Evolutionary conservation across 805 yeast genomes (phyloP).

Genomic region (Yarrowia phangngaensis): DNA sequence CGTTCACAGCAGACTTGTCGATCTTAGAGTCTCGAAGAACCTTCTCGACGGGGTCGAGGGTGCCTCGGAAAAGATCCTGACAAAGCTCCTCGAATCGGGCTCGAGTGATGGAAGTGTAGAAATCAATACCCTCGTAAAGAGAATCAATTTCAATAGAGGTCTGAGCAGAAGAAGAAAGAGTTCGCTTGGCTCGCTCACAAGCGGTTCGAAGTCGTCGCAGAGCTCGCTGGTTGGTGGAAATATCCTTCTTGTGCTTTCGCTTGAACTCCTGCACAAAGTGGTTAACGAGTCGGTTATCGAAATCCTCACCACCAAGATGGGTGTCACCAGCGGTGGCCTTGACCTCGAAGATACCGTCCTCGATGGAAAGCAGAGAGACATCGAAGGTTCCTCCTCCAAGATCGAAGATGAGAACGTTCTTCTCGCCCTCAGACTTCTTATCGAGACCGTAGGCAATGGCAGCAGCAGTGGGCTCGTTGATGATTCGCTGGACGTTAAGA

Average conservation of each 20-base stretch:
- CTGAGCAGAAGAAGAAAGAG: constrained; percentile 92
- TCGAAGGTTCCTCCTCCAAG: constrained; percentile 99
- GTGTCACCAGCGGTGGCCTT: constrained; percentile 92
- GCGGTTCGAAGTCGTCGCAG: constrained; percentile 98
- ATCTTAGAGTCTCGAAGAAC: constrained; percentile 86
- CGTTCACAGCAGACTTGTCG: constrained; percentile 85
- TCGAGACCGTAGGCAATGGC: constrained; percentile 96
- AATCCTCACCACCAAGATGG: constrained; percentile 98
- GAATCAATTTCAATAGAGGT: constrained; percentile 95
- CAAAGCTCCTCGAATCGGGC: constrained; percentile 97
- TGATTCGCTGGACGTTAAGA: constrained; percentile 87
- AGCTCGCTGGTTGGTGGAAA: constrained; percentile 91
- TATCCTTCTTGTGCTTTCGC: constrained; percentile 96
- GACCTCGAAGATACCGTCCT: constrained; percentile 95
- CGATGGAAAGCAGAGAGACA: constrained; percentile 88
- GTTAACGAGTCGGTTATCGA: constrained; percentile 92
- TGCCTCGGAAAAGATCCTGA: constrained; percentile 89
- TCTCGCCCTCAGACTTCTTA: constrained; percentile 64
- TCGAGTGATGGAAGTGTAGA: constrained; percentile 93
- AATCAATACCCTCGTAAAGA: constrained; percentile 89
- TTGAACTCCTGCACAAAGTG: constrained; percentile 93
- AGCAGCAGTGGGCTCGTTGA: constrained; percentile 97
- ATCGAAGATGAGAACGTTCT: constrained; percentile 88
- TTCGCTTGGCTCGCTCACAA: constrained; percentile 99
- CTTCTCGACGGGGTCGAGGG: constrained; percentile 92